Base-by-base conservation (phyloP, 345 rosid genomes). In the Cardamine occulta region DNA sequence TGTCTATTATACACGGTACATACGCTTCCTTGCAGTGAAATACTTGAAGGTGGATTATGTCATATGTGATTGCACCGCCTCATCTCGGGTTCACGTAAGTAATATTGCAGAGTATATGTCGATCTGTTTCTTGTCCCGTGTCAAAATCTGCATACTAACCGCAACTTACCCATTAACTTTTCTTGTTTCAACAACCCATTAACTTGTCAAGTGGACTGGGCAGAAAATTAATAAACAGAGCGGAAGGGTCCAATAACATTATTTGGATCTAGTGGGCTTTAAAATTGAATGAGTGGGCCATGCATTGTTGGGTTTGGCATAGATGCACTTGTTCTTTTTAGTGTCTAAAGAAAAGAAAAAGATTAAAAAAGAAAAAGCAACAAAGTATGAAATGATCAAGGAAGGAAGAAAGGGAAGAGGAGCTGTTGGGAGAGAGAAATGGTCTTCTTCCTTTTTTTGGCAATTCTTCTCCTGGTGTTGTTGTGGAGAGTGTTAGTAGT, bases 381-480 rank as follows among this genome's bases (percentile, higher is more conserved):
- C 29, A 56, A 18, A 28, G 34, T 55, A 47, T 6, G 8, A 45
- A 37, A 49, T 66, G 49, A 49, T 71, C 56, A 72, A 65, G 17
- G 37, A 72, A 78, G 28, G 51, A 68, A 68, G 71, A 89, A 71
- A 21, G 85, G 84, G 80, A 78, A 84, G 8, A 85, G 15, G 63
- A 83, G 84, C 76, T 93, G 96, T 34, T 84, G 96, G 57, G 76
- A 37, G 39, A 91, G 56, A n/a, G 96, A 84, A 69, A 93, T 75
- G 34, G 84, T 82, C 61, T 80, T 84, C 49, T 70, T 70, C 5
- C 44, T 53, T 14, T 21, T 21, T 7, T 45, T 42, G 32, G 14
- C 34, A n/a, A 45, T 69, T 59, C 60, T 15, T 84, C 79, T 45
- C 86, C 9, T 31, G 37, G 49, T 61, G 63, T 18, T 60, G 32